phyloP scores from a whole-genome alignment of 441 rosid genomes.

The Viola pubescens region DNA sequence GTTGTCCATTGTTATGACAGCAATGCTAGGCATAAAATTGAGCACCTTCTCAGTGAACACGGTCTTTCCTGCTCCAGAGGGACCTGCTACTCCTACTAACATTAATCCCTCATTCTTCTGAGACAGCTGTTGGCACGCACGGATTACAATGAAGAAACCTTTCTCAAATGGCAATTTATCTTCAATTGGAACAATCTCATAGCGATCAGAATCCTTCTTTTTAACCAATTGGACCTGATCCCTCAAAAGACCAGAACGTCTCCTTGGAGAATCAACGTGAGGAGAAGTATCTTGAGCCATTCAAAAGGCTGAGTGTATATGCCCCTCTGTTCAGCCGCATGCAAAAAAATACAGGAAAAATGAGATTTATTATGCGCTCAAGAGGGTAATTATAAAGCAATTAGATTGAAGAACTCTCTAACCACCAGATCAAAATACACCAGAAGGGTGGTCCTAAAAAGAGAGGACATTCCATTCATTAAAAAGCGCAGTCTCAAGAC shows the following conservation, averaged over 20 bases:
- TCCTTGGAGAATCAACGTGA: constrained; percentile 50
- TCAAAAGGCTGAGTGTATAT: not conserved
- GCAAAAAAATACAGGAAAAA: not conserved
- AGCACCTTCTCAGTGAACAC: constrained; percentile 85
- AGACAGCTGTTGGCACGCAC: constrained; percentile 82
- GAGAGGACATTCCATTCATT: too few relatives aligned
- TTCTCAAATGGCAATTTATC: constrained; percentile 81
- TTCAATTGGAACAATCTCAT: constrained; percentile 70
- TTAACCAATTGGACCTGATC: constrained; percentile 82
- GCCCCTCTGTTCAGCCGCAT: constrained; percentile 1
- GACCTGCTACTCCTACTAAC: constrained; percentile 93
- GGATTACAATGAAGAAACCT: constrained; percentile 90
- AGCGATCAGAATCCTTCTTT: constrained; percentile 64
- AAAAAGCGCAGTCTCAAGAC: too few relatives aligned
- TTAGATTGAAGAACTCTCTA: not conserved
- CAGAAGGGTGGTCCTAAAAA: not conserved
- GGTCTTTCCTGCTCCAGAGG: constrained; percentile 98
- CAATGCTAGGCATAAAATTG: constrained; percentile 88
- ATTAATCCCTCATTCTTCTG: constrained; percentile 86
- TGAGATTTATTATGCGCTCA: not conserved
- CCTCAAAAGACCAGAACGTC: constrained; percentile 67
- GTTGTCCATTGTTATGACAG: constrained; percentile 86
- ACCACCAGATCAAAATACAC: not conserved
- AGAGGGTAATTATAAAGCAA: constrained; percentile 1
- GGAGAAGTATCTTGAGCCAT: constrained; percentile 53